Conservation (phyloP, 1,139 yeast genomes). For the Diutina catenulata region DNA sequence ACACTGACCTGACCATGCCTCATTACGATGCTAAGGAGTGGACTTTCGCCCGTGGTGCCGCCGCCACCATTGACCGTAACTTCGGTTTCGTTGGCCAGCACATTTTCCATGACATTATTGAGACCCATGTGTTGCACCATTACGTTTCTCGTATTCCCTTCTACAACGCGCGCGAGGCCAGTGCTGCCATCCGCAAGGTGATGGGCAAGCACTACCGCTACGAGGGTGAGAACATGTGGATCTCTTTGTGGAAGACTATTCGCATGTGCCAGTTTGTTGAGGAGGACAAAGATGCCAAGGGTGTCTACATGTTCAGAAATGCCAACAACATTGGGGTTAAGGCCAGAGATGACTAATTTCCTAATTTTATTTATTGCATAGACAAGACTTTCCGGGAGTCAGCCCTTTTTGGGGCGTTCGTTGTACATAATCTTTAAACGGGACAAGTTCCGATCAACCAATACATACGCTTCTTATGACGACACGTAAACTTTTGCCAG, state of each 20-base stretch:
- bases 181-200: conserved; percentile 66
- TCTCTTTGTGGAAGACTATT: conserved; percentile 55
- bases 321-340: conserved; percentile 33
- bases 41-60: conserved; percentile 86
- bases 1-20: conserved; percentile 71
- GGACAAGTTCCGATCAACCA: too few relatives aligned
- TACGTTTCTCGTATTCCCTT: conserved; percentile 78
- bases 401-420: too few relatives aligned
- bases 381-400: too few relatives aligned
- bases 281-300: conserved; percentile 41
- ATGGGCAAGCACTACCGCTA: conserved; percentile 71
- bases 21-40: conserved; percentile 67
- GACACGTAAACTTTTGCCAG: too few relatives aligned
- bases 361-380: too few relatives aligned
- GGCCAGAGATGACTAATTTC: background rate
- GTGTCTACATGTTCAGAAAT: conserved; percentile 71
- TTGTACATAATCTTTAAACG: too few relatives aligned
- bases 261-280: conserved; percentile 78
- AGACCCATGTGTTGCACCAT: conserved; percentile 84
- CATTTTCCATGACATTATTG: conserved; percentile 80
- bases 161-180: conserved; percentile 74
- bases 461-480: too few relatives aligned
- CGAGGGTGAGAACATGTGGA: conserved; percentile 63
- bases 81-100: conserved; percentile 73
- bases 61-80: conserved; percentile 76